Conservation (phyloP, 768 basidiomycete genomes). For the Mycena latifolia region DNA sequence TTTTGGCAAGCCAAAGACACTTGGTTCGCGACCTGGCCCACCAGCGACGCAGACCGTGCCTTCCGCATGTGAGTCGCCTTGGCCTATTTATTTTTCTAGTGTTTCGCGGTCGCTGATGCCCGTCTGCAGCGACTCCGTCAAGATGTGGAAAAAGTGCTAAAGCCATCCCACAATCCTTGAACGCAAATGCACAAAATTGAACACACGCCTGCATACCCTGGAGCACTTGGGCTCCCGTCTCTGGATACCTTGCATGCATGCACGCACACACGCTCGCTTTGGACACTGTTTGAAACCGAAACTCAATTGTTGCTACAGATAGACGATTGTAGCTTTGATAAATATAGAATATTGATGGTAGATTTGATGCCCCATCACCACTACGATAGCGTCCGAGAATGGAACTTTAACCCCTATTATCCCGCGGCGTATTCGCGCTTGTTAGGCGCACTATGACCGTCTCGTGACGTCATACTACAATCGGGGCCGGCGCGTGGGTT, state of each 20-base stretch:
- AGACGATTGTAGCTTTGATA: conserved; percentile 7
- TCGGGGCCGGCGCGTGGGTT: too few species aligned
- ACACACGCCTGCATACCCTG: conserved; percentile 15
- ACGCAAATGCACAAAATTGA: neutral
- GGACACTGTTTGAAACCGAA: too few species aligned
- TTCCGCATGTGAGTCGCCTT: conserved; percentile 73
- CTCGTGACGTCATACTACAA: too few species aligned
- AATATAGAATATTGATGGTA: too few species aligned
- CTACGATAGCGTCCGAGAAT: too few species aligned
- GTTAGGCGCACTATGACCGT: too few species aligned
- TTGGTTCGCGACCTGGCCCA: conserved; percentile 83
- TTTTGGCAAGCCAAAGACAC: conserved; percentile 70
- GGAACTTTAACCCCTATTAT: too few species aligned
- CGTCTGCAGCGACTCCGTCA: conserved; percentile 55
- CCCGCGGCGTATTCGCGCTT: too few species aligned
- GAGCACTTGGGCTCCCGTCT: conserved; percentile 6
- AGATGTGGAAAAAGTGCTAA: conserved; percentile 64
- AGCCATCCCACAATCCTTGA: neutral
- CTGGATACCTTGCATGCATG: conserved; percentile 7
- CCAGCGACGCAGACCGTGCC: conserved; percentile 65
- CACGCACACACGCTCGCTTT: neutral
- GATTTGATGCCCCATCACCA: too few species aligned
- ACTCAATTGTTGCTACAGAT: too few species aligned
- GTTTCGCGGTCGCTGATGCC: neutral
- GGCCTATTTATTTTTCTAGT: neutral